phyloP scores from a whole-genome alignment of 2,329 filamentous ascomycete species.

The Thelonectria discophora region DNA sequence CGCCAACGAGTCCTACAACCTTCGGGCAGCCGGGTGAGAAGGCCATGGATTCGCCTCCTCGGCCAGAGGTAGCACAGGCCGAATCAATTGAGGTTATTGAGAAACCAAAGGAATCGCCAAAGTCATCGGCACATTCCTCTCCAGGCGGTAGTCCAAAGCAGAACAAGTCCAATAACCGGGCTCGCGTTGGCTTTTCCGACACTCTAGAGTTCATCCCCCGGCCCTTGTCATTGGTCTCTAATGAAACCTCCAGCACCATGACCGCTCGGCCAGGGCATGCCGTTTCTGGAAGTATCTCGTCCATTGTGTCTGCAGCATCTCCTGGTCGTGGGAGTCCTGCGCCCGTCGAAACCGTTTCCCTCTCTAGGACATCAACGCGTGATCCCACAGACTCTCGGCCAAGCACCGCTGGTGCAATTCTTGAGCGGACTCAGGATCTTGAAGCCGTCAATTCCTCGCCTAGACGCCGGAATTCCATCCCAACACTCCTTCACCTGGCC shows the following conservation, averaged over 20 bases:
- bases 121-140: slow-evolving; percentile 6
- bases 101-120: slow-evolving; percentile 2
- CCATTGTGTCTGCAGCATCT: slow-evolving; percentile 70
- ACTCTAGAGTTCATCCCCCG: slow-evolving; percentile 84
- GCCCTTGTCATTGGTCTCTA: slow-evolving; percentile 84
- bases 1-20: slow-evolving; percentile 68
- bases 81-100: slow-evolving; percentile 15
- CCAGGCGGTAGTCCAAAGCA: slow-evolving; percentile 35
- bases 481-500: slow-evolving; percentile 57
- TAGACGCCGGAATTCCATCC: slow-evolving; percentile 67
- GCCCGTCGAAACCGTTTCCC: slow-evolving; percentile 25
- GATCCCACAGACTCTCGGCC: slow-evolving; percentile 64
- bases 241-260: slow-evolving; percentile 80
- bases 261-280: slow-evolving; percentile 77
- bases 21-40: slow-evolving; percentile 45
- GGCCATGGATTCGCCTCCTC: slow-evolving; percentile 36
- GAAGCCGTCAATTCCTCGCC: slow-evolving; percentile 46
- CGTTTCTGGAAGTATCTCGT: slow-evolving; percentile 81
- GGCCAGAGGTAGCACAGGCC: slow-evolving; percentile 15
- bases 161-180: slow-evolving; percentile 56
- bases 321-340: slow-evolving; percentile 53
- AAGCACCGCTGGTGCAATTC: slow-evolving; percentile 75
- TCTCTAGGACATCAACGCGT: slow-evolving; percentile 53
- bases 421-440: slow-evolving; percentile 58
- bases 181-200: slow-evolving; percentile 84